Conservation (phyloP, 352 stramenopile species). For the Globisporangium splendens region DNA sequence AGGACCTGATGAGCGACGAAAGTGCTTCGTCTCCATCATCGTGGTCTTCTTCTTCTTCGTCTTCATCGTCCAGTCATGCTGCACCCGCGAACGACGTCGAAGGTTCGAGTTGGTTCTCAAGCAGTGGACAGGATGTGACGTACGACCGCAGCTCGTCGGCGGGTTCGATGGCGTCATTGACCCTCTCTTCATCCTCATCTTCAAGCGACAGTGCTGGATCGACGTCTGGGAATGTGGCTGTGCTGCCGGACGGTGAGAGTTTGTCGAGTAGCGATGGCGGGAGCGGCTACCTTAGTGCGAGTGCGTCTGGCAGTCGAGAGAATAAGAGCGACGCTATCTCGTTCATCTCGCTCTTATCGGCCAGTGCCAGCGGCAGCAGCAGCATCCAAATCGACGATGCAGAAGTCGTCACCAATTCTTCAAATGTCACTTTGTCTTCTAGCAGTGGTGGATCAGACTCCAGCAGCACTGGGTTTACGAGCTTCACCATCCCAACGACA, state of each 20-base stretch:
- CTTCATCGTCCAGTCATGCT: too few relatives aligned
- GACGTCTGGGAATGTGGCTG: too few relatives aligned
- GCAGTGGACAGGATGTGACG: too few relatives aligned
- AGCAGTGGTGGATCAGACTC: not conserved
- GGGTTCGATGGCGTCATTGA: not conserved
- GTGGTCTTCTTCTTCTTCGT: too few relatives aligned
- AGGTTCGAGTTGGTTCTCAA: too few relatives aligned
- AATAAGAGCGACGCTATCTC: not conserved
- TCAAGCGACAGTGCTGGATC: too few relatives aligned
- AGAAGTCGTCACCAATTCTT: too few relatives aligned
- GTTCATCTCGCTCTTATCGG: not conserved
- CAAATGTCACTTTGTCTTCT: not conserved
- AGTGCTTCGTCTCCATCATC: not conserved
- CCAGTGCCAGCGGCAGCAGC: not conserved
- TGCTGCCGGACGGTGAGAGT: not conserved
- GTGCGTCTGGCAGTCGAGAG: too few relatives aligned
- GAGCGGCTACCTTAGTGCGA: too few relatives aligned
- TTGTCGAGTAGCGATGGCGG: not conserved
- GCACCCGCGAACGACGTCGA: too few relatives aligned
- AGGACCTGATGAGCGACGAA: not conserved
- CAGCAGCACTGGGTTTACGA: not conserved
- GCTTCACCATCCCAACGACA: not conserved
- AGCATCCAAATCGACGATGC: not conserved
- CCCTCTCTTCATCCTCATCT: not conserved
- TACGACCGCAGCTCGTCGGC: too few relatives aligned